Conservation (phyloP, 768 basidiomycete genomes). For the Mrakia hoshinonis region DNA sequence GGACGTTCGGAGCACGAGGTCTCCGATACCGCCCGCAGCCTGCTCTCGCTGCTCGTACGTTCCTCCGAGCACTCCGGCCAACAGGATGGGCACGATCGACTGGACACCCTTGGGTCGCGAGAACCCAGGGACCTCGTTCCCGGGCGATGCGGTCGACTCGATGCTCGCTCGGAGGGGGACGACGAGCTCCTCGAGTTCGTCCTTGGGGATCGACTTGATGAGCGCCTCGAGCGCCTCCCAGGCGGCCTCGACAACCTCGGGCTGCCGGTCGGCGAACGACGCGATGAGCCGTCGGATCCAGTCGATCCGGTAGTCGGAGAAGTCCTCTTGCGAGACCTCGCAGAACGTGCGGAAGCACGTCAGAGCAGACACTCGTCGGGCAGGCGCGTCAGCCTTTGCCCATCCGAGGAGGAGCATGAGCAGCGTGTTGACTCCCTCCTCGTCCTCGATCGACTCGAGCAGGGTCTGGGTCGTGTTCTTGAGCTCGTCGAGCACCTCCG, state of each 20-base stretch:
- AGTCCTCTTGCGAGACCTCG: constrained; percentile 69
- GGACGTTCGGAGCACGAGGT: constrained; percentile 82
- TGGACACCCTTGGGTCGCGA: constrained; percentile 66
- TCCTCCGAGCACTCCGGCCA: constrained; percentile 45
- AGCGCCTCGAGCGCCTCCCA: constrained; percentile 76
- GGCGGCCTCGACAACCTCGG: constrained; percentile 59
- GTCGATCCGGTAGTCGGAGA: constrained; percentile 76
- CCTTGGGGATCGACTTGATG: constrained; percentile 82
- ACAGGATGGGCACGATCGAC: constrained; percentile 74
- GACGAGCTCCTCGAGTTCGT: constrained; percentile 82
- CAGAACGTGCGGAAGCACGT: constrained; percentile 73
- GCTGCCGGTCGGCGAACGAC: constrained; percentile 60
- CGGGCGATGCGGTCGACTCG: constrained; percentile 67
- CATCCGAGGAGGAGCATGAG: constrained; percentile 85
- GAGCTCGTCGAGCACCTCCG: constrained; percentile 62
- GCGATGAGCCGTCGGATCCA: constrained; percentile 87
- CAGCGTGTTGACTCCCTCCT: constrained; percentile 78
- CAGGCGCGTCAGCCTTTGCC: constrained; percentile 66
- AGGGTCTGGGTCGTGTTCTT: constrained; percentile 67
- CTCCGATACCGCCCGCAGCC: constrained; percentile 92
- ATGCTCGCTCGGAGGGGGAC: constrained; percentile 80
- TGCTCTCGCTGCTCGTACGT: constrained; percentile 53
- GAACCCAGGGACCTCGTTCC: constrained; percentile 66
- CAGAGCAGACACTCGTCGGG: constrained; percentile 68
- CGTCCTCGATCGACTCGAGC: constrained; percentile 67